A percentile compares a stretch with the other conserved stretches of the same genome.
Evolutionary conservation across 257 asterid species (phyloP).

Genomic region (Jacaranda mimosifolia): DNA sequence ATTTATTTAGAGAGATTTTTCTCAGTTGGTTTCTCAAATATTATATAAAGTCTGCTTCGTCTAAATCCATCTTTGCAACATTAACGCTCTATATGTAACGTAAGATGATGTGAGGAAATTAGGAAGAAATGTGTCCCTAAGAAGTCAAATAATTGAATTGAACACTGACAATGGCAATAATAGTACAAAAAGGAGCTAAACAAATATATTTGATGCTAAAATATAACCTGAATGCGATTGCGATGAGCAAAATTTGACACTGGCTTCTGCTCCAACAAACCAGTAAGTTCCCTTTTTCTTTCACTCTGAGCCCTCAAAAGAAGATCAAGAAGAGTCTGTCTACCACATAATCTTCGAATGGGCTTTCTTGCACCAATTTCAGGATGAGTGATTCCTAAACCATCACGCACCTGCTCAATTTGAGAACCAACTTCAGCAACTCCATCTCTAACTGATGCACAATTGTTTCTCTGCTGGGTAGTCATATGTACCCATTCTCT

Average conservation of each 20-base stretch:
- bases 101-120: too few species aligned
- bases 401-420: conserved; percentile 60
- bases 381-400: conserved; percentile 40
- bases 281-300: conserved; percentile 70
- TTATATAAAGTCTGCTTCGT: too few species aligned
- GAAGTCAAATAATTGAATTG: too few species aligned
- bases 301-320: conserved; percentile 76
- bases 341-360: conserved; percentile 77
- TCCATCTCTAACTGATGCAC: conserved; percentile 54
- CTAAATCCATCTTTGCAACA: too few species aligned
- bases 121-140: too few species aligned
- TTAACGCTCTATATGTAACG: too few species aligned
- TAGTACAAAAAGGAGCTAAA: not conserved
- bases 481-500: conserved; percentile 64
- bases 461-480: conserved; percentile 47
- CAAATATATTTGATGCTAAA: conserved; percentile 18
- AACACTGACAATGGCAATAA: too few species aligned
- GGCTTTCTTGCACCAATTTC: conserved; percentile 61
- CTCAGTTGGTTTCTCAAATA: too few species aligned
- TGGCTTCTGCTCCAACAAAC: conserved; percentile 60
- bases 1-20: too few species aligned
- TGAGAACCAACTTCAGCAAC: conserved; percentile 55
- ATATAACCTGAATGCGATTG: conserved; percentile 88
- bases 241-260: conserved; percentile 88
- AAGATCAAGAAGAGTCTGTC: conserved; percentile 92